Base-by-base conservation (phyloP, 2,329 filamentous ascomycete genomes). In the Xylariaceae sp. region DNA sequence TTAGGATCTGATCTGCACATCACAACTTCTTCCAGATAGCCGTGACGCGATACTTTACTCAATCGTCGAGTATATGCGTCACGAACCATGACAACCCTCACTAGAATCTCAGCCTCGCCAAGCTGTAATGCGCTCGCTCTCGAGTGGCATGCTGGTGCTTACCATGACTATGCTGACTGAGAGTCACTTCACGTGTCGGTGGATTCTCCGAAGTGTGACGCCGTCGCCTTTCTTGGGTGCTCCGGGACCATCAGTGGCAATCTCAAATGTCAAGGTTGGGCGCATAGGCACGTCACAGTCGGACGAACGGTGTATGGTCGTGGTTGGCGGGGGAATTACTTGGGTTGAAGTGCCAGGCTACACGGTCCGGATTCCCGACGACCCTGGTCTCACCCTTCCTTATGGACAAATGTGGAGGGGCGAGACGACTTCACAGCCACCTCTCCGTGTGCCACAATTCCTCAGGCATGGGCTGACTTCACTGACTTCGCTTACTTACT, bases 271-370 rank as follows among this genome's bases (percentile, higher is more conserved):
- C 32, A 18, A 37, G 37, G 16, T 32, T 34, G 36, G 45, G 42
- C 47, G 54, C 53, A 54, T 56, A 42, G 52, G 49, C 38, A 43
- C 38, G n/a, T n/a, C 30, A 32, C 8, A n/a, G 13, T 48, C 42
- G 39, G 42, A 49, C n/a, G n/a, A n/a, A n/a, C n/a, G n/a, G n/a
- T 50, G 48, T 49, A 38, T 41, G 39, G 39, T 45, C 47, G 32
- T 59, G 55, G 50, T 59, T 57, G 55, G 54, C 52, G 48, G 55
- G 53, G 47, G 54, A 42, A 53, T 45, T 16, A 50, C 49, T 49
- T 51, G 52, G 53, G 51, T 52, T 54, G 53, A 51, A 49, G 48
- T 44, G 39, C 41, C 51, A 54, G 55, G 55, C 44, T 51, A 41
- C 28, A 31, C 55, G 55, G 55, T 42, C 55, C 55, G 55, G 19